Conservation (phyloP, 805 yeast genomes). For the Deakozyma indianensis region DNA sequence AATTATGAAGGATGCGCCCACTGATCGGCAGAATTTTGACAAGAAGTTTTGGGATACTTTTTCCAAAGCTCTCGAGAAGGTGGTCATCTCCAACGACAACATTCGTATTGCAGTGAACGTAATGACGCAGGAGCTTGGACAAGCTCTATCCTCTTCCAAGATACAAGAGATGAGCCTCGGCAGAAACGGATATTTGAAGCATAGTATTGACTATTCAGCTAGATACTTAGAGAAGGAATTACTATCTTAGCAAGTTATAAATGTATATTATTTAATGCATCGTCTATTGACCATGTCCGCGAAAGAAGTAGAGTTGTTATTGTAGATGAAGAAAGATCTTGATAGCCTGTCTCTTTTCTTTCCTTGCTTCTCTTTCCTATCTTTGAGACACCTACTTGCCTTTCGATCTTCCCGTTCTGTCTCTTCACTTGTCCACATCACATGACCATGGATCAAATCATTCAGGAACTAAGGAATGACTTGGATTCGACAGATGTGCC, state of each 20-base stretch:
- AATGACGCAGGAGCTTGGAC: not conserved
- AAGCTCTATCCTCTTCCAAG: not conserved
- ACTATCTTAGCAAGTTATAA: not conserved
- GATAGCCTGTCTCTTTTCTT: too few relatives aligned
- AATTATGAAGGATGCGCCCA: not conserved
- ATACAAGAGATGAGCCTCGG: not conserved
- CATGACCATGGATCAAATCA: not conserved
- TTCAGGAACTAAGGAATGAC: not conserved
- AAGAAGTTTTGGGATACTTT: not conserved
- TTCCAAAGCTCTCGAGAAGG: not conserved
- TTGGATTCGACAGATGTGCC: not conserved
- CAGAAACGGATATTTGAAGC: not conserved
- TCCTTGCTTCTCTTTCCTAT: too few relatives aligned
- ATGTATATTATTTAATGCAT: constrained; percentile 1
- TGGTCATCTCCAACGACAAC: not conserved
- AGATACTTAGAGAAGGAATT: not conserved
- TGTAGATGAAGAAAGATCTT: too few relatives aligned
- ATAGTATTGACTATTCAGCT: constrained; percentile 1
- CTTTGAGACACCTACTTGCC: too few relatives aligned
- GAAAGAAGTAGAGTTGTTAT: too few relatives aligned
- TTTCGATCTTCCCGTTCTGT: too few relatives aligned
- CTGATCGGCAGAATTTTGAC: not conserved
- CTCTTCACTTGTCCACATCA: not conserved
- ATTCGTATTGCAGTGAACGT: not conserved
- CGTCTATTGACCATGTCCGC: too few relatives aligned